A percentile compares a stretch with the other conserved stretches of the same genome.
phyloP scores from a whole-genome alignment of 1,284 basidiomycete species.

The Rhizoctonia solani region DNA sequence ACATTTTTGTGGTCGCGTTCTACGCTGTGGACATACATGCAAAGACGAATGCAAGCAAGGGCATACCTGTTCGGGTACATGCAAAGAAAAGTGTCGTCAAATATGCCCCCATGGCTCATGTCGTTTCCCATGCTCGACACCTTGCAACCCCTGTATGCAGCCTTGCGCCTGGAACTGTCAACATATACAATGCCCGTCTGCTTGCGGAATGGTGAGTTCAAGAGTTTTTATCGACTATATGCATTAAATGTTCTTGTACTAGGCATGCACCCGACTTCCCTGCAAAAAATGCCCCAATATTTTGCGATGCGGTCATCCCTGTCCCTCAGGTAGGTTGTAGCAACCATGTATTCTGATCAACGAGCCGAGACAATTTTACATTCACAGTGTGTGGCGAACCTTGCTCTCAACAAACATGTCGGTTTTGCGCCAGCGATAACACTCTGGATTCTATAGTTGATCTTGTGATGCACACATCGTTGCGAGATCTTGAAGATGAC shows the following conservation, averaged over 20 bases:
- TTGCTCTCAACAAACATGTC: conserved; percentile 61
- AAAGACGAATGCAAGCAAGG: conserved; percentile 53
- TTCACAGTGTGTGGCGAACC: conserved; percentile 74
- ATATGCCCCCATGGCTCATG: conserved; percentile 60
- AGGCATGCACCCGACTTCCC: conserved; percentile 71
- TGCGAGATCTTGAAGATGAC: conserved; percentile 54
- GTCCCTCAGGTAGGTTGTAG: conserved; percentile 63
- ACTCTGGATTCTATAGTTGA: conserved; percentile 57
- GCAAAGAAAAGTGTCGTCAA: conserved; percentile 58
- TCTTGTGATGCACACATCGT: conserved; percentile 56
- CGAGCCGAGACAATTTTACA: not conserved
- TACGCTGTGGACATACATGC: conserved; percentile 66
- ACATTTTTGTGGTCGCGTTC: conserved; percentile 57
- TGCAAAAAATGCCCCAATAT: conserved; percentile 57
- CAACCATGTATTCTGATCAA: not conserved
- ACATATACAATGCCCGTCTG: conserved; percentile 62
- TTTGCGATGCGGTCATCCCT: conserved; percentile 64
- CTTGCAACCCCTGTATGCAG: conserved; percentile 68
- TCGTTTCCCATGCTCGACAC: conserved; percentile 53
- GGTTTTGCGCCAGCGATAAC: conserved; percentile 53
- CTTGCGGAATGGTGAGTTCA: conserved; percentile 65
- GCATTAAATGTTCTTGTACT: not conserved
- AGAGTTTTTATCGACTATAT: not conserved
- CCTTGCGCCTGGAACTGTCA: conserved; percentile 62
- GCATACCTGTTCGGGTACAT: conserved; percentile 56